Percentiles rank a stretch among this genome's conserved stretches.
Conservation (phyloP, 768 basidiomycete species). For the Suillus subluteus region DNA sequence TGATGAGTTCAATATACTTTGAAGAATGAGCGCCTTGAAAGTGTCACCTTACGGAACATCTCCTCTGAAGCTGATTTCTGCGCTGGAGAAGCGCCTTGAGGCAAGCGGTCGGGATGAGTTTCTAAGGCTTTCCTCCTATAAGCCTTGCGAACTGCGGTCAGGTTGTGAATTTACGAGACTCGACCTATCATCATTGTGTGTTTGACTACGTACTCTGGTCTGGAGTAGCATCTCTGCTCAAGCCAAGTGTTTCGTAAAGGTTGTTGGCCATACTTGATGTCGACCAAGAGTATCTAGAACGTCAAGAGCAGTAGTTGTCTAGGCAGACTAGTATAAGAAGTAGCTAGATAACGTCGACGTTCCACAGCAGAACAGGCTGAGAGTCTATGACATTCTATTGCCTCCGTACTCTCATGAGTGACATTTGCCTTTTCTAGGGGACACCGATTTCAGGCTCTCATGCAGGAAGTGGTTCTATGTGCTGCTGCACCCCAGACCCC, state of each 20-base stretch:
- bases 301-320: not conserved
- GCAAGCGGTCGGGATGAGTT: slow-evolving; percentile 77
- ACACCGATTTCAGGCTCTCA: slow-evolving; percentile 18
- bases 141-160: slow-evolving; percentile 67
- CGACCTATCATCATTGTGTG: slow-evolving; percentile 1
- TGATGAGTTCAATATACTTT: slow-evolving; percentile 5
- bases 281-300: not conserved
- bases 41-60: slow-evolving; percentile 46
- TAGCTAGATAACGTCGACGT: not conserved
- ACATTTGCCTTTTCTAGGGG: not conserved
- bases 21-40: slow-evolving; percentile 36
- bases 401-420: not conserved
- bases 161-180: slow-evolving; percentile 12
- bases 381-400: slow-evolving; percentile 9
- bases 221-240: slow-evolving; percentile 54
- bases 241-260: slow-evolving; percentile 67
- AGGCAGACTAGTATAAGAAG: not conserved
- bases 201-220: slow-evolving; percentile 63
- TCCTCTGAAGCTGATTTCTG: slow-evolving; percentile 69
- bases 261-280: slow-evolving; percentile 48
- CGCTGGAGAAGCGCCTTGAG: slow-evolving; percentile 53
- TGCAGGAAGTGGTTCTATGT: slow-evolving; percentile 73
- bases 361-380: not conserved
- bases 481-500: slow-evolving; percentile 52
- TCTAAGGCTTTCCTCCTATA: slow-evolving; percentile 72